phyloP scores from a whole-genome alignment of 2,329 filamentous ascomycete genomes.

The Exserohilum rostratum region DNA sequence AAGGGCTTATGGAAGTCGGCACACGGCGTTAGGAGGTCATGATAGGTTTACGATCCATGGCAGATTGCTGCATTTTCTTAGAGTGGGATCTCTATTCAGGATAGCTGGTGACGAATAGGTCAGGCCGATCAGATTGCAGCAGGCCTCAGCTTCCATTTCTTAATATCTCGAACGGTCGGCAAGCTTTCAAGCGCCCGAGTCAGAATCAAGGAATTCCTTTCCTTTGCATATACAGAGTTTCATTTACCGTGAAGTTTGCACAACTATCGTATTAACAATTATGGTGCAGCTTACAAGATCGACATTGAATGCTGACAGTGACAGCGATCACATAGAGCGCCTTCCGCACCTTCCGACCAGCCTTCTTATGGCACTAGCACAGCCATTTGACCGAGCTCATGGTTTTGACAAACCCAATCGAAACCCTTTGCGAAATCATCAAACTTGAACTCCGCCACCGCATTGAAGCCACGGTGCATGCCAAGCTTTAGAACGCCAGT shows the following conservation, averaged over 20 bases:
- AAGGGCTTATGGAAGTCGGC: slow-evolving; percentile 44
- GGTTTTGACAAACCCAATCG: slow-evolving; percentile 1
- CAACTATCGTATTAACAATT: neutral
- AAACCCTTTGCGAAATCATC: slow-evolving; percentile 1
- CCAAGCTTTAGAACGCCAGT: slow-evolving; percentile 48
- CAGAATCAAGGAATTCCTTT: slow-evolving; percentile 16
- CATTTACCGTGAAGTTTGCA: neutral
- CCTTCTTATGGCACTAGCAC: slow-evolving; percentile 5
- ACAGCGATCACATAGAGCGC: neutral
- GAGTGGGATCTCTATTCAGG: slow-evolving; percentile 16
- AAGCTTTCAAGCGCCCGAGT: slow-evolving; percentile 18
- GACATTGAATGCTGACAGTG: neutral
- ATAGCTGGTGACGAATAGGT: slow-evolving; percentile 12
- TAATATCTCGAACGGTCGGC: slow-evolving; percentile 23
- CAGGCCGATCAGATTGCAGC: slow-evolving; percentile 16
- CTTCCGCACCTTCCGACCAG: neutral
- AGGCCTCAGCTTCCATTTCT: slow-evolving; percentile 12
- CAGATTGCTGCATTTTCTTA: slow-evolving; percentile 24
- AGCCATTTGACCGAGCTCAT: slow-evolving; percentile 5
- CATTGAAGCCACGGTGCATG: slow-evolving; percentile 5
- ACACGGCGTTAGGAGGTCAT: slow-evolving; percentile 38
- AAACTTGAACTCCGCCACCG: neutral
- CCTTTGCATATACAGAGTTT: neutral
- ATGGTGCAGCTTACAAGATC: neutral
- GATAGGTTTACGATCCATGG: slow-evolving; percentile 30